These are phyloP conservation scores for Botrytis cinerea DNA, from an alignment of 2,329 filamentous ascomycete species.

Conservation along the genomic window DNA sequence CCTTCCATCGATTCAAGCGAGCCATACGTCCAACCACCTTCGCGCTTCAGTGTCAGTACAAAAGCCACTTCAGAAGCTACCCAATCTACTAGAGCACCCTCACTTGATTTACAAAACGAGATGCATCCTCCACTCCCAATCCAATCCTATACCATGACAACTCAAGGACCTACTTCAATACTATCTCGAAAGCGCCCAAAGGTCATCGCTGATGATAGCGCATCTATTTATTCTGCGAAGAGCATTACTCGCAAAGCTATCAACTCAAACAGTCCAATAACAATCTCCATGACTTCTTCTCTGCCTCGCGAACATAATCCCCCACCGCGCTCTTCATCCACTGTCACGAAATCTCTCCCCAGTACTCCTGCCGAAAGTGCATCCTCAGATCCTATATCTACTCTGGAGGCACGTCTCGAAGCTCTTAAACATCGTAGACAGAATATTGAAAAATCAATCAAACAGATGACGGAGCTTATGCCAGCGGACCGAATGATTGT, in stretches of 20 bases:
- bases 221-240: constrained; percentile 23
- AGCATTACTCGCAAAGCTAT: constrained; percentile 37
- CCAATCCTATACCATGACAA: constrained; percentile 12
- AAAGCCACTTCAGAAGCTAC: constrained; percentile 38
- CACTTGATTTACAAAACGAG: constrained; percentile 21
- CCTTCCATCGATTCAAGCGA: constrained; percentile 27
- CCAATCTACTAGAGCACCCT: constrained; percentile 36
- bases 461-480: constrained; percentile 77
- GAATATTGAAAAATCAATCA: constrained; percentile 72
- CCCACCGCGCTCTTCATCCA: constrained; percentile 1
- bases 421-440: constrained; percentile 65
- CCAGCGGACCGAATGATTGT: constrained; percentile 69
- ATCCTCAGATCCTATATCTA: constrained; percentile 64
- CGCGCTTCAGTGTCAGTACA: constrained; percentile 41
- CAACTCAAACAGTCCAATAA: constrained; percentile 33
- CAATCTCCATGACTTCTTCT: constrained; percentile 37
- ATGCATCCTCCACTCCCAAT: constrained; percentile 24
- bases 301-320: constrained; percentile 7
- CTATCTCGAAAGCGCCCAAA: constrained; percentile 39
- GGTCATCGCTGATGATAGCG: constrained; percentile 23
- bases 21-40: constrained; percentile 39
- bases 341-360: constrained; percentile 57
- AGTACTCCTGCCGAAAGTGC: constrained; percentile 60
- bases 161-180: constrained; percentile 31
- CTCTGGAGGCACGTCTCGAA: constrained; percentile 65